These are phyloP conservation scores for Hypoxylon sp. DNA, from an alignment of 2,329 filamentous ascomycete species.

Conservation along the genomic window DNA sequence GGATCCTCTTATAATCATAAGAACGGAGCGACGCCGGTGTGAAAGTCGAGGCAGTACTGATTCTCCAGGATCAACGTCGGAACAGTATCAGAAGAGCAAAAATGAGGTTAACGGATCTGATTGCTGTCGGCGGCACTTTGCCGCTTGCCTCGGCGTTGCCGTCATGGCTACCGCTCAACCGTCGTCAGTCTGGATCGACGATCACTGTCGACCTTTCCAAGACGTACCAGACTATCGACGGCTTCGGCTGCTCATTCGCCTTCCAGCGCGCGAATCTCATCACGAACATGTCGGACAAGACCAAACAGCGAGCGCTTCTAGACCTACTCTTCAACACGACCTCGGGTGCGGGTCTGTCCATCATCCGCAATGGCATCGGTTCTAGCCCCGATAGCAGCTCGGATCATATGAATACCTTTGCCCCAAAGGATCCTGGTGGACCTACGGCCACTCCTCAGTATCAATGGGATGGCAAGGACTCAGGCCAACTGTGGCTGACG, in stretches of 20 bases:
- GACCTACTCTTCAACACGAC: slow-evolving; percentile 62
- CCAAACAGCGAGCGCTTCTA: slow-evolving; percentile 57
- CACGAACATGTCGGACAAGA: slow-evolving; percentile 55
- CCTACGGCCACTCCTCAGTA: slow-evolving; percentile 55
- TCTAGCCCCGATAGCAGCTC: slow-evolving; percentile 57
- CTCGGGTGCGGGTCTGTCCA: slow-evolving; percentile 59
- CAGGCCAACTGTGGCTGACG: slow-evolving; percentile 62
- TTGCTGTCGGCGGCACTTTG: slow-evolving; percentile 36
- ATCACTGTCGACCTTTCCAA: slow-evolving; percentile 58
- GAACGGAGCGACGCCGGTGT: slow-evolving; percentile 9
- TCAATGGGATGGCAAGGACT: slow-evolving; percentile 58
- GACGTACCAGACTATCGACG: slow-evolving; percentile 61
- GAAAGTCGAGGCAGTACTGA: background rate
- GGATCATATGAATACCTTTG: slow-evolving; percentile 56
- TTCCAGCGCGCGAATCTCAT: slow-evolving; percentile 62
- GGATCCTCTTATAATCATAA: slow-evolving; percentile 23
- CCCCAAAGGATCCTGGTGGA: slow-evolving; percentile 56
- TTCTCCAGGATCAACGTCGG: background rate
- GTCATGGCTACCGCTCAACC: slow-evolving; percentile 40
- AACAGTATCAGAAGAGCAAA: slow-evolving; percentile 6
- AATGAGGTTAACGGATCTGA: slow-evolving; percentile 44
- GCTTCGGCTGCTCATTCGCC: slow-evolving; percentile 60
- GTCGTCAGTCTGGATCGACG: slow-evolving; percentile 46
- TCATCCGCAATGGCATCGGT: slow-evolving; percentile 62
- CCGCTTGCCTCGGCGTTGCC: slow-evolving; percentile 44